phyloP scores from a whole-genome alignment of 2,329 filamentous ascomycete genomes.

The Sporothrix humicola region DNA sequence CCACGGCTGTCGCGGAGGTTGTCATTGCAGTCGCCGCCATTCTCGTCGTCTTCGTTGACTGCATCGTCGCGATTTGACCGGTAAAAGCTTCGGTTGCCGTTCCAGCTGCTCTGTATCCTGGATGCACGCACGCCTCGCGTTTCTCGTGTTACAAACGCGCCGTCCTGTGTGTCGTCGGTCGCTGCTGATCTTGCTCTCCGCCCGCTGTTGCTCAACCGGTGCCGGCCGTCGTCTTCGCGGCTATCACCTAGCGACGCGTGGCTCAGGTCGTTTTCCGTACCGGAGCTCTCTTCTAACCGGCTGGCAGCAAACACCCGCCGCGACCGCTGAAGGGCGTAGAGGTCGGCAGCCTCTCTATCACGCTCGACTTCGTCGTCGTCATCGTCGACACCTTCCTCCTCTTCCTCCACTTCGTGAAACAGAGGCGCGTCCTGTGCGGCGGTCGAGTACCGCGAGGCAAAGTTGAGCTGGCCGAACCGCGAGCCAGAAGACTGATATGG shows the following conservation, averaged over 20 bases:
- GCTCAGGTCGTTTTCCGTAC: conserved; percentile 75
- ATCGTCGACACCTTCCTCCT: conserved; percentile 78
- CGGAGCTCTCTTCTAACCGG: conserved; percentile 82
- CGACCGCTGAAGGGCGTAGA: conserved; percentile 88
- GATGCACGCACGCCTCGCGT: background rate
- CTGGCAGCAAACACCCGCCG: conserved; percentile 85
- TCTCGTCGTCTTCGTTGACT: conserved; percentile 40
- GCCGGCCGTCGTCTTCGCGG: conserved; percentile 51
- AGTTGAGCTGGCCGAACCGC: conserved; percentile 73
- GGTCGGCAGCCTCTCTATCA: conserved; percentile 89
- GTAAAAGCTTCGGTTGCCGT: conserved; percentile 57
- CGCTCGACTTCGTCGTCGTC: conserved; percentile 92
- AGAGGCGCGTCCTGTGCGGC: conserved; percentile 80
- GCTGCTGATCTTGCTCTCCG: conserved; percentile 44
- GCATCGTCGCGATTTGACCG: conserved; percentile 39
- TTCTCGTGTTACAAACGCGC: background rate
- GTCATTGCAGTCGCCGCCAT: conserved; percentile 40
- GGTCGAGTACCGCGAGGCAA: conserved; percentile 75
- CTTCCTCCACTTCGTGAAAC: conserved; percentile 72
- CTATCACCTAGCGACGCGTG: conserved; percentile 60
- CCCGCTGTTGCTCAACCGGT: conserved; percentile 42
- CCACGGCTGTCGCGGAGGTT: conserved; percentile 52
- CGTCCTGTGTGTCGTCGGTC: background rate
- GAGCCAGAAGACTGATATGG: conserved; percentile 78
- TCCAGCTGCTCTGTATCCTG: conserved; percentile 70